phyloP scores from a whole-genome alignment of 2,329 filamentous ascomycete species.

The Orbilia quercus region DNA sequence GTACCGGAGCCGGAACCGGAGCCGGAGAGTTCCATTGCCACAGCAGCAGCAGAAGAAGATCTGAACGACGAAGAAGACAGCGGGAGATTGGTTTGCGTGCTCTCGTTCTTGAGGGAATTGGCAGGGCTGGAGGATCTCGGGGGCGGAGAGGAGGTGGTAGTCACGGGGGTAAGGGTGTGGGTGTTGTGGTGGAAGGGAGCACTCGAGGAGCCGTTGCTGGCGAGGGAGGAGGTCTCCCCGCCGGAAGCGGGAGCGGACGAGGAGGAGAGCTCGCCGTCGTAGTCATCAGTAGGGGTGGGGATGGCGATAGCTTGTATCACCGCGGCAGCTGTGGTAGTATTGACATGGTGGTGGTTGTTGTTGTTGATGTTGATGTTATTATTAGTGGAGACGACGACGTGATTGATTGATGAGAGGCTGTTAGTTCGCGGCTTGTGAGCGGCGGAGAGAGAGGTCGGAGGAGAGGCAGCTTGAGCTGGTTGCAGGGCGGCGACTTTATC shows the following conservation, averaged over 20 bases:
- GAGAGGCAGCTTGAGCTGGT: conserved; percentile 15
- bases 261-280: conserved; percentile 44
- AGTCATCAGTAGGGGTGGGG: conserved; percentile 54
- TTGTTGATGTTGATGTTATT: conserved; percentile 2
- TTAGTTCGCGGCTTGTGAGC: conserved; percentile 70
- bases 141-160: conserved; percentile 53
- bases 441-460: conserved; percentile 61
- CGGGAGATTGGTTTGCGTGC: neutral
- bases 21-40: neutral
- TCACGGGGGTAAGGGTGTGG: conserved; percentile 54
- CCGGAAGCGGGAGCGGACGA: conserved; percentile 41
- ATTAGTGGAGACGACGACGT: conserved; percentile 56
- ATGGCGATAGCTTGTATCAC: conserved; percentile 55
- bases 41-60: neutral
- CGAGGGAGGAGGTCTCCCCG: conserved; percentile 52
- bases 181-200: conserved; percentile 46
- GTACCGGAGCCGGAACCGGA: conserved; percentile 45
- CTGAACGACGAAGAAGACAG: neutral
- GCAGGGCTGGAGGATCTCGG: conserved; percentile 49
- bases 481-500: conserved; percentile 43
- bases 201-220: conserved; percentile 52
- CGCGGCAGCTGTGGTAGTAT: conserved; percentile 7
- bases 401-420: conserved; percentile 70
- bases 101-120: conserved; percentile 48
- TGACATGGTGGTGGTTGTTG: neutral